Conservation (phyloP, 2,329 filamentous ascomycete species). For the Sclerotinia sclerotiorum region DNA sequence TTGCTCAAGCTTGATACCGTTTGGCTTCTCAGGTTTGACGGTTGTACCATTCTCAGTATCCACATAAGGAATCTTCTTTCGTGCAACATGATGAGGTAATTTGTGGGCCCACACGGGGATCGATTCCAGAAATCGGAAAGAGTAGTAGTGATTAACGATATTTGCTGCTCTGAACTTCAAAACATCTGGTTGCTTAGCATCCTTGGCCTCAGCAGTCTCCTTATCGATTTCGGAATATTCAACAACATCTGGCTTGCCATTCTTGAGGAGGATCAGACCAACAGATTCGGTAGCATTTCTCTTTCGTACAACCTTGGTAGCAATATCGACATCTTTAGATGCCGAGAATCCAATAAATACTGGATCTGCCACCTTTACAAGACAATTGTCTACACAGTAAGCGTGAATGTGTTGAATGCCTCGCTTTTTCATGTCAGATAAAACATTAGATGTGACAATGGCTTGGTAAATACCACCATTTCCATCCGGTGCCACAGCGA, state of each 20-base stretch:
- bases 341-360: slow-evolving; percentile 93
- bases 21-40: slow-evolving; percentile 90
- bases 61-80: slow-evolving; percentile 95
- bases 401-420: slow-evolving; percentile 94
- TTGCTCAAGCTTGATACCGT: slow-evolving; percentile 98
- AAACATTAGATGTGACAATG: slow-evolving; percentile 74
- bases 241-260: slow-evolving; percentile 93
- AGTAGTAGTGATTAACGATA: slow-evolving; percentile 99
- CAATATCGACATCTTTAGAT: slow-evolving; percentile 85
- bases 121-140: slow-evolving; percentile 84
- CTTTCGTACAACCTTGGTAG: slow-evolving; percentile 99
- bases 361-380: slow-evolving; percentile 98
- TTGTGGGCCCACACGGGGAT: slow-evolving; percentile 84
- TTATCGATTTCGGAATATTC: slow-evolving; percentile 97
- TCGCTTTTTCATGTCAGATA: slow-evolving; percentile 83
- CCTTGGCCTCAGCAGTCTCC: slow-evolving; percentile 83
- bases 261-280: slow-evolving; percentile 90
- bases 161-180: slow-evolving; percentile 97
- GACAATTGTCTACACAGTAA: slow-evolving; percentile 98
- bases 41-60: slow-evolving; percentile 74
- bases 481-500: slow-evolving; percentile 93
- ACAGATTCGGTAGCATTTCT: slow-evolving; percentile 94
- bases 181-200: slow-evolving; percentile 74
- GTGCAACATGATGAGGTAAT: slow-evolving; percentile 91
- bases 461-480: slow-evolving; percentile 97